Evolutionary conservation across 176 grass and related monocot species (phyloP), one percentile per base, ranked within the genome.

Genomic region (Sorghum bicolor): DNA sequence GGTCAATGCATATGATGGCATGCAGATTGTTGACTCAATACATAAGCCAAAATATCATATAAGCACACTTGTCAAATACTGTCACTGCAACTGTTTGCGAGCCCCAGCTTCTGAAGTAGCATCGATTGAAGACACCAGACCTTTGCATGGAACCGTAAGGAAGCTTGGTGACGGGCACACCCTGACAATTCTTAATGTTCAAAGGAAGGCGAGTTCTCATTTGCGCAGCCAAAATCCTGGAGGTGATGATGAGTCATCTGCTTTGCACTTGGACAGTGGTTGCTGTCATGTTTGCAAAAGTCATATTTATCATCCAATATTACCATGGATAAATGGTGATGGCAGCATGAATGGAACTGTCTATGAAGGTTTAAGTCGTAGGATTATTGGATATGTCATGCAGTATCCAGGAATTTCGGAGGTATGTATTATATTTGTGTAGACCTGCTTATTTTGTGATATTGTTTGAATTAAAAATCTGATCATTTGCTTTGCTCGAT

Each of bases 251-350:
- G 26, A 7, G 43, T 15, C 50, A n/a, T 33, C 25, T 70, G 47
- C 72, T 77, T 32, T 67, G 78, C 12, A 58, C 28, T 57, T 8
- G 60, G 82, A 66, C 40, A 60, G 38, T 48, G 84, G 85, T 75
- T 83, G 40, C 14, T 66, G 31, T 76, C 31, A 80, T 77, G 77
- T 40, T 79, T 77, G 69, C 72, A 75, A 33, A 53, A 70, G 38
- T 43, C 85, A 77, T 81, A 57, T 88, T 33, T 91, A 87, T 71
- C 75, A 88, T n/a, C 92, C 90, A 61, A 97, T 97, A 80, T 85
- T 94, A 25, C 90, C 94, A 85, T 97, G 94, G 92, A 87, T 97
- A 81, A 97, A 97, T 87, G 94, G 80, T 85, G 94, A 97, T 83
- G 94, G 94, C 61, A 92, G 86, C 36, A 87, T 80, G 61, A 97